Percentiles rank a stretch among this genome's conserved stretches.
Conservation (phyloP, 2,329 filamentous ascomycete genomes). For the Colletotrichum liriopes region DNA sequence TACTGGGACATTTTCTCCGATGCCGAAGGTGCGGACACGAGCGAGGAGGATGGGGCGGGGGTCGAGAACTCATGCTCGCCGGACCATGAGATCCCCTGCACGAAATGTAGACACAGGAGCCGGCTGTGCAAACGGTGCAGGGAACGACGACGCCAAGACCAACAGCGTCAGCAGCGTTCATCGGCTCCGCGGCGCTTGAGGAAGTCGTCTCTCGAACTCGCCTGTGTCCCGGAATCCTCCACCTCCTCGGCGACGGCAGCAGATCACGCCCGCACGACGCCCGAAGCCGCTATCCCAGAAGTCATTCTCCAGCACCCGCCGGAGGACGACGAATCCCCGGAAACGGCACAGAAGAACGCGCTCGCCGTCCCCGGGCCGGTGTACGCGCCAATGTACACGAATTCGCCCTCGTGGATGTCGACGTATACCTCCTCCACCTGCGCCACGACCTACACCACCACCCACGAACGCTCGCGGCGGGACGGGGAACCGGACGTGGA, state of each 20-base stretch:
- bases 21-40: neutral
- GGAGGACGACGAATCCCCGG: neutral
- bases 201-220: conserved; percentile 12
- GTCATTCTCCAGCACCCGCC: conserved; percentile 8
- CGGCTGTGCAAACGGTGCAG: conserved; percentile 11
- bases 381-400: conserved; percentile 25
- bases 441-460: conserved; percentile 28
- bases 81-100: neutral
- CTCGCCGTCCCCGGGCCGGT: neutral
- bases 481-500: neutral
- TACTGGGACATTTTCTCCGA: conserved; percentile 18
- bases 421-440: conserved; percentile 31
- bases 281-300: conserved; percentile 5
- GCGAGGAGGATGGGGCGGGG: neutral
- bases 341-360: neutral
- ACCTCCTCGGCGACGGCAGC: neutral
- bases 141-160: neutral
- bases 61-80: neutral
- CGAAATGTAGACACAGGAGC: neutral
- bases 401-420: conserved; percentile 37
- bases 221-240: neutral
- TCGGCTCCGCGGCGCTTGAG: neutral
- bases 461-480: conserved; percentile 16
- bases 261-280: neutral
- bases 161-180: neutral